A percentile compares a stretch with the other conserved stretches of the same genome.
Conservation (phyloP, 2,329 filamentous ascomycete genomes). For the Hymenoscyphus scutula region DNA sequence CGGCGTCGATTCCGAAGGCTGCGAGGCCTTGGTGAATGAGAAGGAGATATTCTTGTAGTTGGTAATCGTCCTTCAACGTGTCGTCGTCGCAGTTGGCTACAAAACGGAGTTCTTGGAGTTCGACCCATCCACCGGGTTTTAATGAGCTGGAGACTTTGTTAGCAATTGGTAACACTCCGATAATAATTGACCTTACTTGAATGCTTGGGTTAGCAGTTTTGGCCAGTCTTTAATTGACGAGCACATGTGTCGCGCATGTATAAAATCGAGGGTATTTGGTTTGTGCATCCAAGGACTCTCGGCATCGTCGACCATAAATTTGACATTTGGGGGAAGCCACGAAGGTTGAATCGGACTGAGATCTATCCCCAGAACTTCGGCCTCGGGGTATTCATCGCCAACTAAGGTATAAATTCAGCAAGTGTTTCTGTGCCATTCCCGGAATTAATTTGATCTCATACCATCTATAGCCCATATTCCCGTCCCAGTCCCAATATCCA, state of each 20-base stretch:
- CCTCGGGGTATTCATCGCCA: slow-evolving; percentile 45
- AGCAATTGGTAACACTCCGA: background rate
- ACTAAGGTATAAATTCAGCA: slow-evolving; percentile 40
- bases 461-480: slow-evolving; percentile 56
- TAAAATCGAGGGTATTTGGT: slow-evolving; percentile 54
- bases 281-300: slow-evolving; percentile 50
- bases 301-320: slow-evolving; percentile 15
- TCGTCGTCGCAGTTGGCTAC: slow-evolving; percentile 38
- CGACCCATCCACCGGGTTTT: slow-evolving; percentile 23
- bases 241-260: slow-evolving; percentile 54
- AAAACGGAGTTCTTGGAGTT: slow-evolving; percentile 41
- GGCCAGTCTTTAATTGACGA: slow-evolving; percentile 55
- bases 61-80: slow-evolving; percentile 16
- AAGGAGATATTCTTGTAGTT: slow-evolving; percentile 9
- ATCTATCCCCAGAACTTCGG: slow-evolving; percentile 51
- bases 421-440: background rate
- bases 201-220: slow-evolving; percentile 33
- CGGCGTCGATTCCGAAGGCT: slow-evolving; percentile 16
- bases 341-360: slow-evolving; percentile 56
- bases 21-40: slow-evolving; percentile 13
- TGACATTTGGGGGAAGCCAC: slow-evolving; percentile 56
- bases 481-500: slow-evolving; percentile 57
- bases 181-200: slow-evolving; percentile 7
- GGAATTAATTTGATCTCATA: slow-evolving; percentile 11
- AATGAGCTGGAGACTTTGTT: slow-evolving; percentile 11